phyloP scores from a whole-genome alignment of 2,329 filamentous ascomycete genomes.

The Tolypocladium amazonense region DNA sequence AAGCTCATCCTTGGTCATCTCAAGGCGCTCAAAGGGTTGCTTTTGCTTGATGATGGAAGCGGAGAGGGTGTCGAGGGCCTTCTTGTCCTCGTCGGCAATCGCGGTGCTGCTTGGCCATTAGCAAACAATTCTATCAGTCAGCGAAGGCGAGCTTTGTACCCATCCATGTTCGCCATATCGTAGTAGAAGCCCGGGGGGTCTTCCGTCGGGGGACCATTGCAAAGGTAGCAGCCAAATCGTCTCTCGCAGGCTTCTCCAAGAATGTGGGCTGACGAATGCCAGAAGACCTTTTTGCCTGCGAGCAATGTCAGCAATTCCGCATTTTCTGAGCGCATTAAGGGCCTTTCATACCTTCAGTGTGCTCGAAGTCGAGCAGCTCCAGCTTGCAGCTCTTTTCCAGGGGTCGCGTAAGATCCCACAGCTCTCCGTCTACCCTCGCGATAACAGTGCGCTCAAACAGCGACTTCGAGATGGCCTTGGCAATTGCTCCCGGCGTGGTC shows the following conservation, averaged over 20 bases:
- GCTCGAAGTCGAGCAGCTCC: conserved; percentile 72
- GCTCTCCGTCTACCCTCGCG: conserved; percentile 67
- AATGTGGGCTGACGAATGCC: conserved; percentile 92
- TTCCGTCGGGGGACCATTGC: conserved; percentile 84
- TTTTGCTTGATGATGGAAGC: conserved; percentile 88
- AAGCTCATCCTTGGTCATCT: conserved; percentile 81
- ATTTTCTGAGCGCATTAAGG: too few relatives aligned
- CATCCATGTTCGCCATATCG: conserved; percentile 64
- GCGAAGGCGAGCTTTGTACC: conserved; percentile 11
- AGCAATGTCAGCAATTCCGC: conserved; percentile 1
- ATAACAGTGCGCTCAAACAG: conserved; percentile 80
- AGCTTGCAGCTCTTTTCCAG: conserved; percentile 81
- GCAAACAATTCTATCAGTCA: neutral
- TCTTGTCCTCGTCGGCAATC: conserved; percentile 72
- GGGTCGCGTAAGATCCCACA: conserved; percentile 90
- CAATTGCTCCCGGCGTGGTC: conserved; percentile 74
- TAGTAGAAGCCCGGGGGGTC: conserved; percentile 81
- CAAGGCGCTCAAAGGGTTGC: conserved; percentile 84
- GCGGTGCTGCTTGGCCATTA: conserved; percentile 46
- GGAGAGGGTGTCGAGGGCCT: conserved; percentile 72
- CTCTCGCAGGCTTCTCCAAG: conserved; percentile 91
- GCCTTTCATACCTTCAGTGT: conserved; percentile 19
- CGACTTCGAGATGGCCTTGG: conserved; percentile 73
- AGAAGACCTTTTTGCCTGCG: conserved; percentile 83
- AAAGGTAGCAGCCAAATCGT: conserved; percentile 82